Evolutionary conservation across 306 rosid species (phyloP).

Genomic region (Fragaria nilgerrensis): DNA sequence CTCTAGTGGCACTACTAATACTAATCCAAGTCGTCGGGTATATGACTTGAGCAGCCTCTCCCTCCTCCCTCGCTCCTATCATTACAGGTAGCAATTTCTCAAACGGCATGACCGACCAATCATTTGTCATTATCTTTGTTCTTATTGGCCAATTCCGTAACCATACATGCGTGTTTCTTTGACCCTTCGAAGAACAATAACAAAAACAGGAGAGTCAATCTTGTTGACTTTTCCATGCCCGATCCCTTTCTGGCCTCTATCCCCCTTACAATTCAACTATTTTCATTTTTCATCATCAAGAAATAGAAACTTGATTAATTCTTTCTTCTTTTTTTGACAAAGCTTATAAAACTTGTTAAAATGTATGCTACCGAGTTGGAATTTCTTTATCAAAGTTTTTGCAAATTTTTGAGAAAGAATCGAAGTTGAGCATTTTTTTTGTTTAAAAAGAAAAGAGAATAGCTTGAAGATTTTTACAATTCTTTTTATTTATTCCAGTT

Average conservation of each 20-base stretch:
- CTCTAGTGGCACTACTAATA: neutral
- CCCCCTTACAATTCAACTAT: neutral
- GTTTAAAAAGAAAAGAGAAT: too few species aligned
- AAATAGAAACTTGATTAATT: neutral
- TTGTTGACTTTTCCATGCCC: constrained; percentile 9
- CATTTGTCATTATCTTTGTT: neutral
- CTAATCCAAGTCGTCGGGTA: neutral
- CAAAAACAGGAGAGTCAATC: neutral
- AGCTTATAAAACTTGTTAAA: neutral
- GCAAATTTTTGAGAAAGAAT: too few species aligned
- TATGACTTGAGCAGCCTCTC: neutral
- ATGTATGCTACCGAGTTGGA: neutral
- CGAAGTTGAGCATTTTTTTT: too few species aligned
- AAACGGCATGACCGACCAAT: neutral
- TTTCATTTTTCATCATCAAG: neutral
- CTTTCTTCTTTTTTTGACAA: neutral
- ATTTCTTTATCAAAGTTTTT: neutral
- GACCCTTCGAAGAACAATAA: neutral
- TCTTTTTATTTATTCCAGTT: neutral
- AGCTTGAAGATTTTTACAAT: neutral
- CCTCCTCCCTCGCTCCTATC: neutral
- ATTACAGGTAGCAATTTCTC: neutral
- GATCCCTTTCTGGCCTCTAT: neutral
- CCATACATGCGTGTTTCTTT: constrained; percentile 7
- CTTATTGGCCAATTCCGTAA: neutral